phyloP scores from a whole-genome alignment of 305 asterid genomes.

The Fraxinus sp. region DNA sequence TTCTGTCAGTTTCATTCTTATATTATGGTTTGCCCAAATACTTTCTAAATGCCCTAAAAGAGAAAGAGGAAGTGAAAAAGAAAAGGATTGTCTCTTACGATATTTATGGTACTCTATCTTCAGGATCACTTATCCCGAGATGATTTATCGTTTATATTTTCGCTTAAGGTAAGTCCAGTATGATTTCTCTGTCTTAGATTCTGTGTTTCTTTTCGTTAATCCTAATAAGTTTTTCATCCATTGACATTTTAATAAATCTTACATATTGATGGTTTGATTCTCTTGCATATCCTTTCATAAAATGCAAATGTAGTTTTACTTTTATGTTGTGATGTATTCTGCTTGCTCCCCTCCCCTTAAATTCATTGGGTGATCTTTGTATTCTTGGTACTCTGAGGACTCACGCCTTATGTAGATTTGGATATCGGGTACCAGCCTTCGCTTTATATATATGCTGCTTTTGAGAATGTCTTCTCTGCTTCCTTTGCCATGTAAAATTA shows the following conservation, averaged over 20 bases:
- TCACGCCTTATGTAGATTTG: constrained; percentile 1
- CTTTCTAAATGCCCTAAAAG: not conserved
- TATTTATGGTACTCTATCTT: constrained; percentile 33
- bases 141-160: constrained; percentile 76
- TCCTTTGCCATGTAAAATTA: not conserved
- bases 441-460: not conserved
- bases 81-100: constrained; percentile 11
- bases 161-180: constrained; percentile 65
- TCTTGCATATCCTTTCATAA: constrained; percentile 13
- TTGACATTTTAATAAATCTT: not conserved
- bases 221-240: constrained; percentile 16
- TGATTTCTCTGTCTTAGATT: constrained; percentile 12
- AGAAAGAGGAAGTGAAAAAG: constrained; percentile 4
- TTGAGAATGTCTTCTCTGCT: not conserved
- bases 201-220: constrained; percentile 23
- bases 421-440: not conserved
- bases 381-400: not conserved
- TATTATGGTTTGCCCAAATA: constrained; percentile 5
- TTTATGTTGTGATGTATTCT: not conserved
- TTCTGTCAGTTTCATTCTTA: constrained; percentile 10
- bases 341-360: not conserved
- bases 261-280: constrained; percentile 9
- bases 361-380: not conserved
- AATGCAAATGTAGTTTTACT: constrained; percentile 10
- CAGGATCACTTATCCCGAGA: constrained; percentile 92